These are phyloP conservation scores for Globisporangium middletonii DNA, from an alignment of 352 stramenopile genomes.

Conservation along the genomic window DNA sequence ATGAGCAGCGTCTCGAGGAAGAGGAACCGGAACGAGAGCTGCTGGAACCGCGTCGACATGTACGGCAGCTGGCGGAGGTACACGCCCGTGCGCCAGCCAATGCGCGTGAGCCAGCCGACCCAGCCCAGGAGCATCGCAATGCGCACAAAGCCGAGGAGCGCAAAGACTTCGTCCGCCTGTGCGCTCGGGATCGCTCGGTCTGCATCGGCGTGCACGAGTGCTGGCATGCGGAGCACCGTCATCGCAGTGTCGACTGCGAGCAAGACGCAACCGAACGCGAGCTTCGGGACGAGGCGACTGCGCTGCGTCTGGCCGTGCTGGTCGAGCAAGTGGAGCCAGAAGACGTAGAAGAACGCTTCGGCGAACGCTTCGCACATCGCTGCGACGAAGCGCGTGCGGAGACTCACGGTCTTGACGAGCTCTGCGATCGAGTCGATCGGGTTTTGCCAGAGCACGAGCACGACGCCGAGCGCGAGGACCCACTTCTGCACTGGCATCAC, in stretches of 20 bases:
- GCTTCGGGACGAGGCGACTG: constrained; percentile 20
- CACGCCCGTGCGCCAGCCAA: constrained; percentile 44
- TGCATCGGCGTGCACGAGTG: constrained; percentile 25
- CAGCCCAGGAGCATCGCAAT: constrained; percentile 58
- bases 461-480: constrained; percentile 57
- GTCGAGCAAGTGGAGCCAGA: constrained; percentile 80
- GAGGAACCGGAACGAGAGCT: constrained; percentile 84
- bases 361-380: constrained; percentile 66
- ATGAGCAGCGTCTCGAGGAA: constrained; percentile 73
- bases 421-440: constrained; percentile 64
- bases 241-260: constrained; percentile 52
- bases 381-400: constrained; percentile 59
- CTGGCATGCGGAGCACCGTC: constrained; percentile 61
- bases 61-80: constrained; percentile 73
- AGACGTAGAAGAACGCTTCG: constrained; percentile 70
- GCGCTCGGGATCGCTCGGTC: constrained; percentile 6
- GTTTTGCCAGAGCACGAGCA: constrained; percentile 82
- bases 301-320: constrained; percentile 28
- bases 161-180: constrained; percentile 47
- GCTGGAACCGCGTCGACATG: constrained; percentile 82
- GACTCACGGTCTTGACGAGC: constrained; percentile 42
- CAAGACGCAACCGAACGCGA: constrained; percentile 34
- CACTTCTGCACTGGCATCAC: constrained; percentile 68
- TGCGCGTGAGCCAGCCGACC: constrained; percentile 63
- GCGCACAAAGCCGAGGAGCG: constrained; percentile 56